phyloP scores from a whole-genome alignment of 768 basidiomycete species.

The Calvatia gigantea region DNA sequence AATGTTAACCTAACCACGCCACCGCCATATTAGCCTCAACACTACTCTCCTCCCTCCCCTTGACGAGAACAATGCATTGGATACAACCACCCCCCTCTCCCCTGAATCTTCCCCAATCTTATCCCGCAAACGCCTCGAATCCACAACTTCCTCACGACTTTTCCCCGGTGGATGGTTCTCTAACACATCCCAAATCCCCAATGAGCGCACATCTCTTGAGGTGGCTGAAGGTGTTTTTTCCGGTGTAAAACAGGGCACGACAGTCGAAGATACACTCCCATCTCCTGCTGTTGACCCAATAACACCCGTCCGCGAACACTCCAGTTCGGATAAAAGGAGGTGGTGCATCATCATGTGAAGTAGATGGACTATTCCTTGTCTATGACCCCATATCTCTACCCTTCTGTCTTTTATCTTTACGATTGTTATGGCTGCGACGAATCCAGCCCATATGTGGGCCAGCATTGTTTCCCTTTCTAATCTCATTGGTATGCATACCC shows the following conservation, averaged over 20 bases:
- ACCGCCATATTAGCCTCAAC: neutral
- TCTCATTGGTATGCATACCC: constrained; percentile 3
- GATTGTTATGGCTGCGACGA: constrained; percentile 6
- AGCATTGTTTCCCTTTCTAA: neutral
- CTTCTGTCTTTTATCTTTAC: constrained; percentile 4
- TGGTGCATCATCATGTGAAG: constrained; percentile 18
- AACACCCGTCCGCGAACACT: constrained; percentile 9
- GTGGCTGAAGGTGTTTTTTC: constrained; percentile 48
- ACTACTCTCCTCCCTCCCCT: neutral
- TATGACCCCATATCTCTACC: neutral
- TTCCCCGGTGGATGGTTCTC: constrained; percentile 57
- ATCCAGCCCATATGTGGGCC: neutral
- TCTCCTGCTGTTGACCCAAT: constrained; percentile 11
- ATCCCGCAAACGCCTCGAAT: constrained; percentile 43
- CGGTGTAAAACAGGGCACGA: constrained; percentile 22
- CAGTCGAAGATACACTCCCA: constrained; percentile 5
- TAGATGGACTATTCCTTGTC: neutral
- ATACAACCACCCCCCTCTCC: constrained; percentile 13
- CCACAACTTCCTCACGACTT: constrained; percentile 52
- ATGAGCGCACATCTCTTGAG: constrained; percentile 45
- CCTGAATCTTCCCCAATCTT: constrained; percentile 10
- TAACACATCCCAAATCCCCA: constrained; percentile 31
- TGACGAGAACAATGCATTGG: constrained; percentile 2
- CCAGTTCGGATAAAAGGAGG: constrained; percentile 14
- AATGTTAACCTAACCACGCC: neutral